Base-by-base conservation (phyloP, 768 basidiomycete species). In the Xanthoconium purpureum region DNA sequence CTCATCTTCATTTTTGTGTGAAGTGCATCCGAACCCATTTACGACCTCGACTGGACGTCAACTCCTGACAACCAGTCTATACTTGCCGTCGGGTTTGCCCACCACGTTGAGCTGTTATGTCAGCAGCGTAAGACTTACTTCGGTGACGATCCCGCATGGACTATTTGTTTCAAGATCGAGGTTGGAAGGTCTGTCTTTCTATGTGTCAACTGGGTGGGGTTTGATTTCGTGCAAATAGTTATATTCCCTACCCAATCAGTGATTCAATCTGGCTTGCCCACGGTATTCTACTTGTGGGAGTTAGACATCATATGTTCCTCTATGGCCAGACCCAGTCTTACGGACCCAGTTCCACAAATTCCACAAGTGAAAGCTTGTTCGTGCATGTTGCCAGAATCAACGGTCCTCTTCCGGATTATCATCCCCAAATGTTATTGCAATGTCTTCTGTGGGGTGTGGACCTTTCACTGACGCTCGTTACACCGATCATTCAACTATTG, bases 51-150 rank as follows among this genome's bases (percentile, higher is more conserved):
- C 69, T 97, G 94, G 94, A 91, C 89, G 33, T 88, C 94, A 17
- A 95, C 94, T 3, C 88, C 89, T 0, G 91, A 93, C 67, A 82
- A 83, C 60, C 91, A 94, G 65, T 96, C 94, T 9, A 91, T 96
- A 51, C 81, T 96, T 37, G 94, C 94, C 3, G 85, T 97, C 20
- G 94, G 94, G 24, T 95, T 93, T 69, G 68, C 81, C 15, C 83
- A 85, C 60, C 84, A 84, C 47, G 77, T 96, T 3, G 86, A 94
- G 52, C 73, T 98, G n/a, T 75, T 96, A n/a, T 94, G 89, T 64
- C 91, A 94, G 64, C 91, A 94, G 70, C 81, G 94, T 24, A 89
- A 92, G 84, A 91, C 89, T 5, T 96, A 98, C 71, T 92, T 93
- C 40, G 89, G 90, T 60, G 81, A 86, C 53, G 84, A 84, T 39